These are phyloP conservation scores for Penicillium atrosanguineum DNA, from an alignment of 495 filamentous ascomycete genomes.

Conservation along the genomic window DNA sequence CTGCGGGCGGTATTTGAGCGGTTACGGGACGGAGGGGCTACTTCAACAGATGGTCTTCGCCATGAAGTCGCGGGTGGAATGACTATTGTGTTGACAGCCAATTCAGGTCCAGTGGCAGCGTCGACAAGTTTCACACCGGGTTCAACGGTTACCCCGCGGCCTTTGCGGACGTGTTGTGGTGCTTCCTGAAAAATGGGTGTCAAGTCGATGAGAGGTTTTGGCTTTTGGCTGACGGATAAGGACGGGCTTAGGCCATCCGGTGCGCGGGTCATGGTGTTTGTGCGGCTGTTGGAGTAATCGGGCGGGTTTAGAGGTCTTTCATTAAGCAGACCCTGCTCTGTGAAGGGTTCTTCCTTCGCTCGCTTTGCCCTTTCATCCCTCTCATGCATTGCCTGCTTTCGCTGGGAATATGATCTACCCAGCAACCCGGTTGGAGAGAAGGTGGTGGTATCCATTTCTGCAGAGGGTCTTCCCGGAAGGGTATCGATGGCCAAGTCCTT, in stretches of 20 bases:
- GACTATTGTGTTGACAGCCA: constrained; percentile 35
- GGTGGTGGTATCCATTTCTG: constrained; percentile 38
- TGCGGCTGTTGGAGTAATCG: constrained; percentile 26
- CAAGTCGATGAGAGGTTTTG: constrained; percentile 71
- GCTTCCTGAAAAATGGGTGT: constrained; percentile 71
- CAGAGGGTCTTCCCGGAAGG: background rate
- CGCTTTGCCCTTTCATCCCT: constrained; percentile 43
- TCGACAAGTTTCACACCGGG: constrained; percentile 63
- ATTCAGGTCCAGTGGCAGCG: constrained; percentile 56
- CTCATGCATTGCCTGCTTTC: constrained; percentile 55
- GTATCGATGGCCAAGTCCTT: constrained; percentile 34
- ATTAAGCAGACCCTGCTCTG: constrained; percentile 20
- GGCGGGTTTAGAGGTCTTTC: constrained; percentile 10
- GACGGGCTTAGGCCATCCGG: constrained; percentile 29
- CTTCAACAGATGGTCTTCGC: constrained; percentile 35
- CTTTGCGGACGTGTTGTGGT: constrained; percentile 66
- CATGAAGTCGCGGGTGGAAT: constrained; percentile 55
- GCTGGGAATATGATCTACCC: constrained; percentile 61
- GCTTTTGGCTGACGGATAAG: constrained; percentile 34
- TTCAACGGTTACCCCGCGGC: constrained; percentile 64
- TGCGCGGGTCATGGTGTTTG: constrained; percentile 37
- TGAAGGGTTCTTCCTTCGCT: constrained; percentile 27
- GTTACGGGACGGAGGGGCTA: constrained; percentile 22
- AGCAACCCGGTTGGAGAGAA: constrained; percentile 59
- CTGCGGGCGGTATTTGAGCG: constrained; percentile 34